A percentile compares a stretch with the other conserved stretches of the same genome.
Evolutionary conservation across 805 yeast genomes (phyloP).

Genomic region (Kazachstania bromeliacearum): DNA sequence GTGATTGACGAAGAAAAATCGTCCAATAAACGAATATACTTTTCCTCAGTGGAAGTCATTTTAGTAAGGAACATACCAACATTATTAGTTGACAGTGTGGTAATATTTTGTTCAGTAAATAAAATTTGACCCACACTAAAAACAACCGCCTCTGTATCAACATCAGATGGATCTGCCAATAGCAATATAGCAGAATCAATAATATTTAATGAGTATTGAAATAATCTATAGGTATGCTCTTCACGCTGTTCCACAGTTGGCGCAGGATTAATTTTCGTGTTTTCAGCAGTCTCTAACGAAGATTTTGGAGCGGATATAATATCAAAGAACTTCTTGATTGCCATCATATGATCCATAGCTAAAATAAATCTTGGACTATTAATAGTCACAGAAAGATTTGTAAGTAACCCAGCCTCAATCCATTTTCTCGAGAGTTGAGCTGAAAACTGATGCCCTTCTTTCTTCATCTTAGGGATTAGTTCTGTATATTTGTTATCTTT

Average conservation of each 20-base stretch:
- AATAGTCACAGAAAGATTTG: conserved; percentile 49
- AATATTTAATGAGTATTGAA: conserved; percentile 57
- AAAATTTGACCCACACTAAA: conserved; percentile 76
- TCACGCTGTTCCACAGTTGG: conserved; percentile 6
- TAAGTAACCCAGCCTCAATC: conserved; percentile 31
- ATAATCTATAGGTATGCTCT: conserved; percentile 2
- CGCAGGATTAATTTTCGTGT: conserved; percentile 1
- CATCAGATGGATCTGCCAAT: conserved; percentile 65
- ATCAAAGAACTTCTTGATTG: conserved; percentile 40
- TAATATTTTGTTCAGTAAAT: conserved; percentile 56
- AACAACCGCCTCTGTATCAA: conserved; percentile 77
- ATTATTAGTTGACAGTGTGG: conserved; percentile 59
- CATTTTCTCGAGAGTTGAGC: conserved; percentile 42
- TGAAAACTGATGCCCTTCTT: conserved; percentile 62
- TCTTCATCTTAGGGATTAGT: conserved; percentile 61
- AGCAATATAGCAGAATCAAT: conserved; percentile 69
- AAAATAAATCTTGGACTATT: conserved; percentile 75
- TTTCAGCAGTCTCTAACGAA: conserved; percentile 4
- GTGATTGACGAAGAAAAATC: conserved; percentile 77
- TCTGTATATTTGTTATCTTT: conserved; percentile 66
- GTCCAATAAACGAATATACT: conserved; percentile 66
- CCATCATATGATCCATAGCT: conserved; percentile 79
- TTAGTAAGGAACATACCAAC: conserved; percentile 78
- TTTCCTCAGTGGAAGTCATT: conserved; percentile 59
- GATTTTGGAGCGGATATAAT: conserved; percentile 7